Conservation (phyloP, 805 yeast species). For the Dipodascus albidus region DNA sequence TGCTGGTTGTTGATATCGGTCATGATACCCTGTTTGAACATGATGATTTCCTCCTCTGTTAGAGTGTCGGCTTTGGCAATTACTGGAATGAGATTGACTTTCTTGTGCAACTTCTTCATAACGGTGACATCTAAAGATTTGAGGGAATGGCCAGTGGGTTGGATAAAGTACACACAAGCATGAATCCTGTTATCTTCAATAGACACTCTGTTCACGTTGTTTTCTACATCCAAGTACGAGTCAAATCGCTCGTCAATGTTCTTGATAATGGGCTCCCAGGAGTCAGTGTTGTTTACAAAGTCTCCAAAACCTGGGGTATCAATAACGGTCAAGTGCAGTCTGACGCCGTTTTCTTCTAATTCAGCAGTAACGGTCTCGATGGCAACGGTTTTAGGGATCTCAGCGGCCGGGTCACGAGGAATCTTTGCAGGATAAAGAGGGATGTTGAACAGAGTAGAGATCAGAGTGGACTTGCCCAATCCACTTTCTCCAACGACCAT, state of each 20-base stretch:
- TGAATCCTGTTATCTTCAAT: conserved; percentile 79
- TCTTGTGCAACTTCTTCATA: conserved; percentile 78
- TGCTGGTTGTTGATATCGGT: conserved; percentile 67
- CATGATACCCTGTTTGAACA: conserved; percentile 65
- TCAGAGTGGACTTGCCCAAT: conserved; percentile 83
- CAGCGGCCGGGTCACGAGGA: conserved; percentile 32
- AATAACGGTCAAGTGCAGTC: conserved; percentile 69
- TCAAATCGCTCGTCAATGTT: conserved; percentile 84
- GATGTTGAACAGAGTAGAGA: conserved; percentile 78
- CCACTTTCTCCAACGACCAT: conserved; percentile 82
- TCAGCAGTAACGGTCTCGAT: conserved; percentile 57
- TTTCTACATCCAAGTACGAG: conserved; percentile 80
- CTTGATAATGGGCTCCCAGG: conserved; percentile 86
- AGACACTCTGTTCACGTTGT: conserved; percentile 60
- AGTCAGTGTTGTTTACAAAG: conserved; percentile 61
- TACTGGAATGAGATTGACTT: conserved; percentile 88
- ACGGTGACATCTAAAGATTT: conserved; percentile 81
- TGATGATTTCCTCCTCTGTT: conserved; percentile 70
- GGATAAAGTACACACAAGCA: conserved; percentile 87
- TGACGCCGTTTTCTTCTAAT: conserved; percentile 90
- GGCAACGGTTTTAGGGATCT: conserved; percentile 35
- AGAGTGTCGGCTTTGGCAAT: conserved; percentile 92
- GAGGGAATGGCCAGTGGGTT: conserved; percentile 93
- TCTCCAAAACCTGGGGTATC: conserved; percentile 96
- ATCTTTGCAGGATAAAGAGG: conserved; percentile 38